These are phyloP conservation scores for Fragilaria radians DNA, from an alignment of 108 stramenopile species.

Conservation along the genomic window DNA sequence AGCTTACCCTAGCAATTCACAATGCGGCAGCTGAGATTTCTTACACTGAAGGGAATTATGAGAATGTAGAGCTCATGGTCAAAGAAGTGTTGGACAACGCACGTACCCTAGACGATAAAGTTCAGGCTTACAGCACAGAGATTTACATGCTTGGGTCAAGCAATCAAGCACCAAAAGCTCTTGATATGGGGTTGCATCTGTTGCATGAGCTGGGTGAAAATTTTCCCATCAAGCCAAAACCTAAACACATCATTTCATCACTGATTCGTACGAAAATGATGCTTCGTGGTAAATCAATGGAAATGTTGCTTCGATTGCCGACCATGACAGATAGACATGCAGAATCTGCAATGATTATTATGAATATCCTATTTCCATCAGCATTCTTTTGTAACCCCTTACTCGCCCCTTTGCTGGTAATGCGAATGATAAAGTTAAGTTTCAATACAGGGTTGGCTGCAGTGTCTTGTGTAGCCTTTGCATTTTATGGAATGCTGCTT, in stretches of 20 bases:
- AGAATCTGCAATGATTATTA: slow-evolving; percentile 40
- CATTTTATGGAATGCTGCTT: slow-evolving; percentile 35
- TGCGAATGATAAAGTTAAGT: slow-evolving; percentile 35
- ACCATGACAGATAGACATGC: slow-evolving; percentile 1
- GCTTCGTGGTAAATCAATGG: slow-evolving; percentile 10
- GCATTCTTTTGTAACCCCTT: slow-evolving; percentile 2
- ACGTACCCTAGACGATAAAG: slow-evolving; percentile 23
- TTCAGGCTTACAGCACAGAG: slow-evolving; percentile 23
- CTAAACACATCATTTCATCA: slow-evolving; percentile 8
- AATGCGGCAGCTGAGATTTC: slow-evolving; percentile 36
- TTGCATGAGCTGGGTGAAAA: slow-evolving; percentile 21
- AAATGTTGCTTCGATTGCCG: background rate
- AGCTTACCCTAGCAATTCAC: slow-evolving; percentile 29
- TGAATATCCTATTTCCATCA: slow-evolving; percentile 24
- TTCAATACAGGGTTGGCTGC: slow-evolving; percentile 22
- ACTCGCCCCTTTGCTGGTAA: slow-evolving; percentile 21
- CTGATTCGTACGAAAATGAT: slow-evolving; percentile 6
- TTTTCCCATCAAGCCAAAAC: slow-evolving; percentile 14
- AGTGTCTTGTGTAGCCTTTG: slow-evolving; percentile 28
- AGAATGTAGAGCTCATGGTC: slow-evolving; percentile 6
- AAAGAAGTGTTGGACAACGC: slow-evolving; percentile 15
- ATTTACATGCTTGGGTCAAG: slow-evolving; percentile 17
- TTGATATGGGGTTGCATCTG: slow-evolving; percentile 16
- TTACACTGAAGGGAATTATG: slow-evolving; percentile 28
- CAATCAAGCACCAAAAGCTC: slow-evolving; percentile 12